These are phyloP conservation scores for Solanum arcanum DNA, from an alignment of 257 asterid species.

Conservation along the genomic window DNA sequence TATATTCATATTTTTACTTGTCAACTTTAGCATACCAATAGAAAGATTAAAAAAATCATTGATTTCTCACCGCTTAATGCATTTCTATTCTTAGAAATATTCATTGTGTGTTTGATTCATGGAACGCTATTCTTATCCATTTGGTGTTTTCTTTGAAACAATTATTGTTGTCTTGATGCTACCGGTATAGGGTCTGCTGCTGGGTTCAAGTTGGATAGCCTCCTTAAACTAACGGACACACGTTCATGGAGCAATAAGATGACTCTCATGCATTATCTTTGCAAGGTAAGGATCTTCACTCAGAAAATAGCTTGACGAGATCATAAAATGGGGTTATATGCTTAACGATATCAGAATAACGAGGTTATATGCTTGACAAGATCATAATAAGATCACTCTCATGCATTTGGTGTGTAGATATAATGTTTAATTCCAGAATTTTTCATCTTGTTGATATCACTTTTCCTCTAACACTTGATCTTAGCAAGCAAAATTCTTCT, in stretches of 20 bases:
- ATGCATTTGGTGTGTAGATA: background rate
- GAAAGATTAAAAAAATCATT: background rate
- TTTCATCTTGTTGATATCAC: background rate
- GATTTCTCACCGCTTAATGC: background rate
- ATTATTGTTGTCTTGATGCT: background rate
- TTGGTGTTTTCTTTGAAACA: background rate
- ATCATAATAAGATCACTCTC: background rate
- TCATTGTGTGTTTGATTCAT: background rate
- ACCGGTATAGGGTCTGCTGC: conserved; percentile 65
- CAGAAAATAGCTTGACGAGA: background rate
- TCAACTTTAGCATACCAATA: background rate
- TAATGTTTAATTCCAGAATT: background rate
- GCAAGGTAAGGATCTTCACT: conserved; percentile 42
- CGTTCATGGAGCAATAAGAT: conserved; percentile 71
- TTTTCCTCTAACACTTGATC: background rate
- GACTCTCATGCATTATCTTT: conserved; percentile 85
- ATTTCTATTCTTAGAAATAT: background rate
- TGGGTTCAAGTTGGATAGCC: conserved; percentile 89
- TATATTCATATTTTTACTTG: background rate
- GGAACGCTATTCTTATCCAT: background rate
- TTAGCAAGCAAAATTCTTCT: background rate
- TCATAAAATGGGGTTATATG: background rate
- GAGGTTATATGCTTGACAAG: background rate
- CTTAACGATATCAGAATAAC: background rate
- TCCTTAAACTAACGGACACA: conserved; percentile 77